Evolutionary conservation across 177 flowering plant genomes (phyloP), one percentile per base, ranked within the genome.

Genomic region (Vitis hybrid): DNA sequence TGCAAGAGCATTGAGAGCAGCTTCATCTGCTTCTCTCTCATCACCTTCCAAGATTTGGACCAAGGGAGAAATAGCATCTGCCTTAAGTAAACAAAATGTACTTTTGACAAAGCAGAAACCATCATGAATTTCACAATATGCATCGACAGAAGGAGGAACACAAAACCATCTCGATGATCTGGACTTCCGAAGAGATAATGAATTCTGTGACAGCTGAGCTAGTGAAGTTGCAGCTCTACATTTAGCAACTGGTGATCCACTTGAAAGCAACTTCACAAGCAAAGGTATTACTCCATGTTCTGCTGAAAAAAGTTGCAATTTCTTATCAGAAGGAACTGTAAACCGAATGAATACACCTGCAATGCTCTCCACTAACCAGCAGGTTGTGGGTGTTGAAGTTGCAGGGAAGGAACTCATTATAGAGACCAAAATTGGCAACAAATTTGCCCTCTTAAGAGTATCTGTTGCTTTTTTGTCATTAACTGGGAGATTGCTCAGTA

Each of bases 31-130:
- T 71, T 82, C 93, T 75, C 90, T 81, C 16, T 86, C 88, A 19
- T 75, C 59, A 39, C 89, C 86, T 81, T 84, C 87, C 76, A 93
- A 71, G 56, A 83, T 66, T 69, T 75, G 75, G 66, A 89, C 69
- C 48, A 94, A 56, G 16, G 89, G 86, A 65, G 88, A 51, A 26
- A 91, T 50, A 16, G 96, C 96, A 5, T 81, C 85, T 2, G 98
- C 87, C 76, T 90, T 94, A 33, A 91, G 82, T 71, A 94, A 73
- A 68, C 98, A 94, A 74, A 87, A 91, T 65, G 90, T 82, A 63
- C 74, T 77, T 77, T 84, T 90, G 10, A 85, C 79, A 20, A 55
- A 78, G 75, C 98, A 93, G 62, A 74, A 66, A 2, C 87, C 83
- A 16, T 81, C 83, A 70, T 94, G 97, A 72, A 94, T 90, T 75